Evolutionary conservation across 495 filamentous ascomycete species (phyloP), one percentile per base, ranked within the genome.

Genomic region (Neurospora tetraspora): DNA sequence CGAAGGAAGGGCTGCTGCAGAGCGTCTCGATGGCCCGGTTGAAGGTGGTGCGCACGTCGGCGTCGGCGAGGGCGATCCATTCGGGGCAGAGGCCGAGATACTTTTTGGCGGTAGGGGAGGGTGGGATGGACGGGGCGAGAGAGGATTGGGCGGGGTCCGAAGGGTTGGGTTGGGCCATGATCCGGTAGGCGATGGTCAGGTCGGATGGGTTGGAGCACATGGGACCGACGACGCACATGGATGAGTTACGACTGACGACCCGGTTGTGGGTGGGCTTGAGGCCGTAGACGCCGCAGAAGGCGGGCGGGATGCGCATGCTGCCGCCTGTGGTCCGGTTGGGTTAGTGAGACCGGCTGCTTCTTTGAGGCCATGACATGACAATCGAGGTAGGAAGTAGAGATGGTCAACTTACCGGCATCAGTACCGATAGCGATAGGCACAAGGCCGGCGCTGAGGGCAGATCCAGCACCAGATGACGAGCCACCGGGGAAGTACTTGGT

Each of bases 261-360:
- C 95, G 89, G 76, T 90, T 87, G 75, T 96, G 91, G 4, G 88
- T 91, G 1, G 94, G 88, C 78, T 98, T 98, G 40, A 98, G 87
- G 14, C 95, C 95, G 83, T 91, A 98, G 23, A 94, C 82, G 39
- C 95, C 95, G 78, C 93, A 96, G 81, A 92, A 97, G 34, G 89
- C 87, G 1, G 92, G 83, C 0, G 95, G 95, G 70, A 97, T 88
- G 11, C 95, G 88, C 71, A 97, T 89, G 71, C 90, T 93, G 69
- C 95, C 95, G 31, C 95, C 79, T 76, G n/a, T 12, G 27, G 7
- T 43, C 7, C 14, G 40, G 16, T 18, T 43, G 14, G 16, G n/a
- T 39, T 39, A 39, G 39, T 39, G 16, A 65, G 43, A 70, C 12
- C 20, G 11, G 40, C 16, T 34, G 37, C 18, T 37, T 16, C 39